Percentiles rank a stretch among this genome's conserved stretches.
Conservation (phyloP, 371 early-diverging fungal species). For the Actinomortierella ambigua region DNA sequence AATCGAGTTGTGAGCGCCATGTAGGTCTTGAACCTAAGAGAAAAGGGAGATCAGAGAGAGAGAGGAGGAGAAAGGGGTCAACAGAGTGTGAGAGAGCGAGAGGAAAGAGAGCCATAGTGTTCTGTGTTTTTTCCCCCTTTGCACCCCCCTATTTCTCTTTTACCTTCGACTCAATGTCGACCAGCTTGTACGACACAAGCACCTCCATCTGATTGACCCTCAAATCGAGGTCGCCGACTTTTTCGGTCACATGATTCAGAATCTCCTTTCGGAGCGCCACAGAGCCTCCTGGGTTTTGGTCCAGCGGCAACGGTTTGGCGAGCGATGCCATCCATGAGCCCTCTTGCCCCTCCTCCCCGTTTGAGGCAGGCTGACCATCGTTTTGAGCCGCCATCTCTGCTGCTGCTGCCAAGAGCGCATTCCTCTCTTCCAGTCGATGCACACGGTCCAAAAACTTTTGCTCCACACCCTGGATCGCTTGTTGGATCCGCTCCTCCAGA, state of each 20-base stretch:
- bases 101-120: too few species aligned
- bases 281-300: slow-evolving; percentile 29
- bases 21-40: slow-evolving; percentile 37
- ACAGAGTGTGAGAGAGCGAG: too few species aligned
- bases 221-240: slow-evolving; percentile 42
- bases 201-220: slow-evolving; percentile 48
- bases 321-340: slow-evolving; percentile 39
- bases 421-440: slow-evolving; percentile 30
- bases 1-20: slow-evolving; percentile 44
- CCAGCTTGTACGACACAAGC: slow-evolving; percentile 41
- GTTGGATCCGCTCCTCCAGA: slow-evolving; percentile 43
- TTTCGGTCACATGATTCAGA: slow-evolving; percentile 41
- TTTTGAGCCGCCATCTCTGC: slow-evolving; percentile 4
- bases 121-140: not conserved
- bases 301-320: slow-evolving; percentile 22
- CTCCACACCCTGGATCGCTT: slow-evolving; percentile 44
- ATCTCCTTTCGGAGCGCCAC: slow-evolving; percentile 42
- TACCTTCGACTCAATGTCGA: slow-evolving; percentile 47
- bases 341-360: too few species aligned
- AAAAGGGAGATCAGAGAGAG: not conserved
- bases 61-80: too few species aligned
- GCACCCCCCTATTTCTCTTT: not conserved
- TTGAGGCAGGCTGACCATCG: slow-evolving; percentile 8
- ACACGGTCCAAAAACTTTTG: slow-evolving; percentile 46
- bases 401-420: slow-evolving; percentile 20